These are phyloP conservation scores for Echites panduratus DNA, from an alignment of 257 asterid species.

Conservation along the genomic window DNA sequence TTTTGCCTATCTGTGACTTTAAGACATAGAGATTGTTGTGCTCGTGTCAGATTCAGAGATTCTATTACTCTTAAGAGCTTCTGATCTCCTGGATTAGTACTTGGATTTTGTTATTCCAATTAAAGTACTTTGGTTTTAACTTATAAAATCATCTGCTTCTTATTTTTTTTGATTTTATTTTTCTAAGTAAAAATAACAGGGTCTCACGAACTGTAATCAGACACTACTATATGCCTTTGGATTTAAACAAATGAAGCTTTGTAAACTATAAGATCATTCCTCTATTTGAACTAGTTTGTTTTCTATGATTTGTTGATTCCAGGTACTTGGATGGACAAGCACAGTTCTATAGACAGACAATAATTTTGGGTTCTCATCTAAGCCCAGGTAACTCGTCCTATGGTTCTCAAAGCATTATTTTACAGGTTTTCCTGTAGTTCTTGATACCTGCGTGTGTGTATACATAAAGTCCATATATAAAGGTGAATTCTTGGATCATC, in stretches of 20 bases:
- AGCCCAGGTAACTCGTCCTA: constrained; percentile 61
- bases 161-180: neutral
- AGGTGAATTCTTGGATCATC: no score
- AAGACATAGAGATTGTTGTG: neutral
- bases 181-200: neutral
- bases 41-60: neutral
- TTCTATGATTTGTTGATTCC: neutral
- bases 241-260: neutral
- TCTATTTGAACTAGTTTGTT: neutral
- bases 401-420: neutral
- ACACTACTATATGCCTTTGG: neutral
- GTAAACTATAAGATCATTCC: neutral
- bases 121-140: neutral
- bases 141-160: neutral
- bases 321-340: constrained; percentile 94
- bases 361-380: constrained; percentile 72
- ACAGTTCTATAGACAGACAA: constrained; percentile 78
- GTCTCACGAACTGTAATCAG: neutral
- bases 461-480: neutral
- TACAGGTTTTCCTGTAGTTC: constrained; percentile 7
- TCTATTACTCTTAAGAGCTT: neutral
- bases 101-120: neutral
- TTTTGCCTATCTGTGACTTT: constrained; percentile 3
- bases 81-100: neutral
- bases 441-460: neutral